These are phyloP conservation scores for Sindora glabra DNA, from an alignment of 306 rosid species.

Conservation along the genomic window DNA sequence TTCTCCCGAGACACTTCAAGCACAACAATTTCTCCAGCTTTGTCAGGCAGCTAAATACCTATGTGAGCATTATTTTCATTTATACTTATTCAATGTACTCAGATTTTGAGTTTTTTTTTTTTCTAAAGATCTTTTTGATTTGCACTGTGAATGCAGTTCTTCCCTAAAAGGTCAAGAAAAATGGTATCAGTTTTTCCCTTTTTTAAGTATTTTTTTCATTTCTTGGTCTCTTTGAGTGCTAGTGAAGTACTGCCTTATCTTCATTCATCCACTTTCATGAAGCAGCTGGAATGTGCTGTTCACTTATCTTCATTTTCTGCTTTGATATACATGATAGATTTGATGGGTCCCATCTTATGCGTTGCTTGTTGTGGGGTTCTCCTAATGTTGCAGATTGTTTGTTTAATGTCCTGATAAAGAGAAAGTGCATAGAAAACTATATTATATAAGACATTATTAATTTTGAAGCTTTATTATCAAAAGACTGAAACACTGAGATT, in stretches of 20 bases:
- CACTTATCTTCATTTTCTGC: not conserved
- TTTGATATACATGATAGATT: not conserved
- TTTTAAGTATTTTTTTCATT: not conserved
- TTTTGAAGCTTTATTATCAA: not conserved
- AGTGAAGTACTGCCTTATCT: not conserved
- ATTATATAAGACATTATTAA: not conserved
- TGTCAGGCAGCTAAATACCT: slow-evolving; percentile 88
- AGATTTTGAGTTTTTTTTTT: not conserved
- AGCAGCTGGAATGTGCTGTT: slow-evolving; percentile 10
- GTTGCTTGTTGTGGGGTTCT: not conserved
- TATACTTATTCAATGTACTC: too few relatives aligned
- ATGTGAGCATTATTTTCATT: slow-evolving; percentile 39
- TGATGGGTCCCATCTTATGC: not conserved
- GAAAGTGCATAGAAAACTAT: not conserved
- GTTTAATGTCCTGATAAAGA: slow-evolving; percentile 13
- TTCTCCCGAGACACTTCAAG: slow-evolving; percentile 86
- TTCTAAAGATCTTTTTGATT: not conserved
- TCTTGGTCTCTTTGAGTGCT: not conserved
- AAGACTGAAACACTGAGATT: not conserved
- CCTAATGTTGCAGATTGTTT: slow-evolving; percentile 11
- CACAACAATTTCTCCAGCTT: slow-evolving; percentile 94
- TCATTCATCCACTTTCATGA: slow-evolving; percentile 11
- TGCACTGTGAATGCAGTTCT: not conserved
- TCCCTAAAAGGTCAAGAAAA: not conserved
- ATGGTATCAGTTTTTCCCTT: not conserved